A percentile compares a stretch with the other conserved stretches of the same genome.
Evolutionary conservation across 129 eudicot genomes (phyloP).

Genomic region (Ambrosia trifida): DNA sequence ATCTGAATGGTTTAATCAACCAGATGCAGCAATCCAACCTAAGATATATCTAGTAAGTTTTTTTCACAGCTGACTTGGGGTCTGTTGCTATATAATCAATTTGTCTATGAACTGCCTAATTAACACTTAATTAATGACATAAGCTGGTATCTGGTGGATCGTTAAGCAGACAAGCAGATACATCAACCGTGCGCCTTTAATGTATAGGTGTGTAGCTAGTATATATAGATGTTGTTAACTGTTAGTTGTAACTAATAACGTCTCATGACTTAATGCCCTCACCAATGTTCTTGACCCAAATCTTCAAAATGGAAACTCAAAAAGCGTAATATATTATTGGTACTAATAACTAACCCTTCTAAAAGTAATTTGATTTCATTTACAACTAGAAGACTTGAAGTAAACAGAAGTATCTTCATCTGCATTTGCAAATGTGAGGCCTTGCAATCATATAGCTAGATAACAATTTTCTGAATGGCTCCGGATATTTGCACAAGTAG

Average conservation of each 20-base stretch:
- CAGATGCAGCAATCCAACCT: too few species aligned
- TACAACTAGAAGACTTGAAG: neutral
- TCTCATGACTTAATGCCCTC: neutral
- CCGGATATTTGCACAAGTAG: too few species aligned
- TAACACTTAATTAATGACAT: neutral
- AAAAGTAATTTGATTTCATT: neutral
- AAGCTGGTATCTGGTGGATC: constrained; percentile 3
- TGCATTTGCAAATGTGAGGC: neutral
- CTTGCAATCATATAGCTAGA: constrained; percentile 5
- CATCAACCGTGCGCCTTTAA: neutral
- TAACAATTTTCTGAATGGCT: too few species aligned
- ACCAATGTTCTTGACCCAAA: neutral
- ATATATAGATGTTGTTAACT: neutral
- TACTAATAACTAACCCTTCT: constrained; percentile 1
- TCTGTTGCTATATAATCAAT: neutral
- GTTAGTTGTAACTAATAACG: neutral
- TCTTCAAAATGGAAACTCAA: neutral
- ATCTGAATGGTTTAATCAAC: too few species aligned
- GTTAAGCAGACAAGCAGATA: neutral
- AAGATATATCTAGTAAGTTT: neutral
- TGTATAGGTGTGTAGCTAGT: neutral
- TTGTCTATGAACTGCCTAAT: neutral
- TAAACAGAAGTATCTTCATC: neutral
- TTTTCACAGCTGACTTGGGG: neutral
- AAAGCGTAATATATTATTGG: neutral